Percentiles rank a stretch among this genome's conserved stretches.
These are phyloP conservation scores for Auriscalpium vulgare DNA, from an alignment of 768 basidiomycete genomes.

Conservation along the genomic window DNA sequence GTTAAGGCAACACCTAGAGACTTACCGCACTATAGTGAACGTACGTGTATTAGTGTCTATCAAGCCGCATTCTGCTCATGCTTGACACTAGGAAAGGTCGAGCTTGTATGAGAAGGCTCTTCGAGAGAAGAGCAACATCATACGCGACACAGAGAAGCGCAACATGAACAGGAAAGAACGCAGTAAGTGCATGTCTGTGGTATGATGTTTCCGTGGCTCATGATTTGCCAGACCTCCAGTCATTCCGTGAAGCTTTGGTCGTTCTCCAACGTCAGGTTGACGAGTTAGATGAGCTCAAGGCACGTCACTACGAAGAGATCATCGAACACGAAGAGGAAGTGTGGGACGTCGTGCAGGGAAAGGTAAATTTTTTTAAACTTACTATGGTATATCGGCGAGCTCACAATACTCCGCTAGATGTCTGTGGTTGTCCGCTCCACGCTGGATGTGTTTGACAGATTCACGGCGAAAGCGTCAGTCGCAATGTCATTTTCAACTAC, in stretches of 20 bases:
- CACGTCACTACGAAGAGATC: slow-evolving; percentile 79
- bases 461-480: slow-evolving; percentile 79
- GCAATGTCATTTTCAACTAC: slow-evolving; percentile 5
- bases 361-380: slow-evolving; percentile 36
- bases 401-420: slow-evolving; percentile 32
- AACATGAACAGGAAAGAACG: slow-evolving; percentile 82
- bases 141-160: slow-evolving; percentile 76
- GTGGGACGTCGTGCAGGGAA: slow-evolving; percentile 88
- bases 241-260: slow-evolving; percentile 75
- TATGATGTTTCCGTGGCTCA: background rate
- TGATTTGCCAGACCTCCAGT: slow-evolving; percentile 66
- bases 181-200: slow-evolving; percentile 41
- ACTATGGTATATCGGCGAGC: background rate
- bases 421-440: slow-evolving; percentile 83
- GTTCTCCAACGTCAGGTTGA: slow-evolving; percentile 86
- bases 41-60: slow-evolving; percentile 31
- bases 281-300: slow-evolving; percentile 82
- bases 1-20: slow-evolving; percentile 74
- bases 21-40: slow-evolving; percentile 64
- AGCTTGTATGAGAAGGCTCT: slow-evolving; percentile 75
- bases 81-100: slow-evolving; percentile 62
- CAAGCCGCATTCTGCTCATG: background rate
- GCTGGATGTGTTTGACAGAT: slow-evolving; percentile 85
- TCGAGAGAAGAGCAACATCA: slow-evolving; percentile 75
- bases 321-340: slow-evolving; percentile 90